Conservation (phyloP, 495 filamentous ascomycete species). For the Penicillium mononematosum region DNA sequence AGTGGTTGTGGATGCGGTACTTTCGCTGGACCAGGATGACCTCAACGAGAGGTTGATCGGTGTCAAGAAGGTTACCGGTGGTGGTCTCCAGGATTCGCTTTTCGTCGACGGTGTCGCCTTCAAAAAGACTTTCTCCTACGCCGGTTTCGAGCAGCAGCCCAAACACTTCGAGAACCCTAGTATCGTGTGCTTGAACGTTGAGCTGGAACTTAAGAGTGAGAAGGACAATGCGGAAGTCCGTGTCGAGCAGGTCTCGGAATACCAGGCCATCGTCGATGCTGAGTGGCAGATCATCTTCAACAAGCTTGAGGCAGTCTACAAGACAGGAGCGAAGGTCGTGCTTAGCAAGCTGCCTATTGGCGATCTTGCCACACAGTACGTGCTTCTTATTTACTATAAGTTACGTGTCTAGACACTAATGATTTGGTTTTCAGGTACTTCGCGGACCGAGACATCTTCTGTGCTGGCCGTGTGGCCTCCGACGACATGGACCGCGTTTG, state of each 20-base stretch:
- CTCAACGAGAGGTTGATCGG: slow-evolving; percentile 98
- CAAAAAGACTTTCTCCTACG: slow-evolving; percentile 99
- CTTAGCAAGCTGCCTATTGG: slow-evolving; percentile 97
- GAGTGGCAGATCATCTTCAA: slow-evolving; percentile 99
- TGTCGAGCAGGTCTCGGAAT: slow-evolving; percentile 97
- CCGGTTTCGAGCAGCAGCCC: slow-evolving; percentile 98
- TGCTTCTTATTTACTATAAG: slow-evolving; percentile 8
- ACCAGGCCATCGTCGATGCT: slow-evolving; percentile 98
- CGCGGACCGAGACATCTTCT: slow-evolving; percentile 97
- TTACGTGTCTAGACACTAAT: slow-evolving; percentile 6
- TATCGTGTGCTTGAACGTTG: slow-evolving; percentile 95
- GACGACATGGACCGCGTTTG: slow-evolving; percentile 96
- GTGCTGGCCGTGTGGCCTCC: slow-evolving; percentile 86
- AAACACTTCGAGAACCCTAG: slow-evolving; percentile 91
- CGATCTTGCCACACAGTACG: slow-evolving; percentile 90
- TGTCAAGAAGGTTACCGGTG: slow-evolving; percentile 95
- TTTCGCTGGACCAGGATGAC: slow-evolving; percentile 95
- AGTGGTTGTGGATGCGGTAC: slow-evolving; percentile 98
- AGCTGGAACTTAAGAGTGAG: slow-evolving; percentile 95
- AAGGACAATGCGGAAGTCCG: slow-evolving; percentile 99
- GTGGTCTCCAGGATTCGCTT: slow-evolving; percentile 92
- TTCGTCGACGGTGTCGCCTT: slow-evolving; percentile 98
- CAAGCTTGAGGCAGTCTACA: slow-evolving; percentile 91
- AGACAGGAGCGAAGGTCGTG: slow-evolving; percentile 94
- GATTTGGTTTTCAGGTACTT: slow-evolving; percentile 63